These are phyloP conservation scores for Flaveria brownii DNA, from an alignment of 129 eudicot genomes.

Conservation along the genomic window DNA sequence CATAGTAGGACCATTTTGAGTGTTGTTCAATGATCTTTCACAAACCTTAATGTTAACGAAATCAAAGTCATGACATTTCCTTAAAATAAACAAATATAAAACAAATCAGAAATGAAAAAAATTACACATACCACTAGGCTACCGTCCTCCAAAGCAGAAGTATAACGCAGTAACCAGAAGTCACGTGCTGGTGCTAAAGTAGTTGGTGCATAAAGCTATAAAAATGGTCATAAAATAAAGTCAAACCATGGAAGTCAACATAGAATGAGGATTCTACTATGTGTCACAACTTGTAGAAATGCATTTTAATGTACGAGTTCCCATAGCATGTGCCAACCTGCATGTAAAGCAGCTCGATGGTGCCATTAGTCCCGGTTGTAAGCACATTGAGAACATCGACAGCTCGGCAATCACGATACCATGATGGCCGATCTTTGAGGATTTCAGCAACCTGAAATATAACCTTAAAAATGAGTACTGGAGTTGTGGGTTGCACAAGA, in stretches of 20 bases:
- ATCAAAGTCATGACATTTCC: slow-evolving; percentile 23
- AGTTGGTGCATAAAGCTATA: slow-evolving; percentile 90
- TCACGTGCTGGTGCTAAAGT: slow-evolving; percentile 95
- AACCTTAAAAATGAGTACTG: background rate
- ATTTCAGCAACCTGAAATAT: slow-evolving; percentile 75
- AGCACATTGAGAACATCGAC: slow-evolving; percentile 76
- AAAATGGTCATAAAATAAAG: background rate
- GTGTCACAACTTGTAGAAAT: slow-evolving; percentile 2
- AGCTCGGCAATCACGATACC: slow-evolving; percentile 94
- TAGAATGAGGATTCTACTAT: background rate
- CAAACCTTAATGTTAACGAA: slow-evolving; percentile 53
- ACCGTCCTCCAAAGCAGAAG: slow-evolving; percentile 81
- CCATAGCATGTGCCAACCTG: slow-evolving; percentile 50
- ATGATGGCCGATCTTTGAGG: slow-evolving; percentile 87
- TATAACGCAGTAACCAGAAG: slow-evolving; percentile 86
- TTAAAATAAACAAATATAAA: slow-evolving; percentile 7
- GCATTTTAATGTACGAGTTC: background rate
- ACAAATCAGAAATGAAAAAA: background rate
- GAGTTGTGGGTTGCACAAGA: background rate
- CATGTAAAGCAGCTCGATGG: slow-evolving; percentile 86
- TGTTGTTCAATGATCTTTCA: slow-evolving; percentile 84
- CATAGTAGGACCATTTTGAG: slow-evolving; percentile 93
- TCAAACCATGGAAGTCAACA: slow-evolving; percentile 10
- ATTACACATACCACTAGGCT: slow-evolving; percentile 80
- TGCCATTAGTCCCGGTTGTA: slow-evolving; percentile 82